Evolutionary conservation across 768 basidiomycete species (phyloP).

Genomic region (Clavulina sp.): DNA sequence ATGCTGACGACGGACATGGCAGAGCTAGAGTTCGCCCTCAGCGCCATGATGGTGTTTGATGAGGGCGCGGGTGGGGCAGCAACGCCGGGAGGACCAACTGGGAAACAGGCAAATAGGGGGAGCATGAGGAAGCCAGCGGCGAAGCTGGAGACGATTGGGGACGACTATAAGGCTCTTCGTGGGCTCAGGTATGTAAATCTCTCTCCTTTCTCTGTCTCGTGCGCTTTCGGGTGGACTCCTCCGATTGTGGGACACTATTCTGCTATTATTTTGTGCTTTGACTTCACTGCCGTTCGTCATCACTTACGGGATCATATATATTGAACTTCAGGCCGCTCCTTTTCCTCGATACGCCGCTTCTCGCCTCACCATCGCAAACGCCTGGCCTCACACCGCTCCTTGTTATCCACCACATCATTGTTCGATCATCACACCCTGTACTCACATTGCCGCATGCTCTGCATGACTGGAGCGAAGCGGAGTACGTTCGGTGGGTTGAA

Average conservation of each 20-base stretch:
- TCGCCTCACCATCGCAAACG: conserved; percentile 51
- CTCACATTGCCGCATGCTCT: conserved; percentile 57
- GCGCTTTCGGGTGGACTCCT: conserved; percentile 17
- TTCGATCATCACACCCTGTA: conserved; percentile 57
- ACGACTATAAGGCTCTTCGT: conserved; percentile 71
- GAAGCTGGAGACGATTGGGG: conserved; percentile 58
- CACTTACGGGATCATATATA: not conserved
- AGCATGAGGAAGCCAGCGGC: conserved; percentile 36
- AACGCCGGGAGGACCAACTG: conserved; percentile 41
- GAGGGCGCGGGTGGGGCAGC: conserved; percentile 36
- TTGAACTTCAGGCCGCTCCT: conserved; percentile 62
- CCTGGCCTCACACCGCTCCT: conserved; percentile 69
- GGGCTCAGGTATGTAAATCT: conserved; percentile 87
- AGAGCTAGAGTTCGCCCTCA: conserved; percentile 82
- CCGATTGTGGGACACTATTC: not conserved
- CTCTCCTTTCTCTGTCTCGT: too few species aligned
- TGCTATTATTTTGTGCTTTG: not conserved
- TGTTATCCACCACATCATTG: conserved; percentile 81
- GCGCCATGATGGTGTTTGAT: conserved; percentile 40
- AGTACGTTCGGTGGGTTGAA: conserved; percentile 92
- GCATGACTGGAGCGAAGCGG: conserved; percentile 88
- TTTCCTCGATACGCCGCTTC: conserved; percentile 63
- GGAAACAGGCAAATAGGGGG: conserved; percentile 23
- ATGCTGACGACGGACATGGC: conserved; percentile 95
- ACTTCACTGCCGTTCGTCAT: not conserved